Evolutionary conservation across 352 stramenopile genomes (phyloP), one percentile per base, ranked within the genome.

Genomic region (Pythium dissotocum): DNA sequence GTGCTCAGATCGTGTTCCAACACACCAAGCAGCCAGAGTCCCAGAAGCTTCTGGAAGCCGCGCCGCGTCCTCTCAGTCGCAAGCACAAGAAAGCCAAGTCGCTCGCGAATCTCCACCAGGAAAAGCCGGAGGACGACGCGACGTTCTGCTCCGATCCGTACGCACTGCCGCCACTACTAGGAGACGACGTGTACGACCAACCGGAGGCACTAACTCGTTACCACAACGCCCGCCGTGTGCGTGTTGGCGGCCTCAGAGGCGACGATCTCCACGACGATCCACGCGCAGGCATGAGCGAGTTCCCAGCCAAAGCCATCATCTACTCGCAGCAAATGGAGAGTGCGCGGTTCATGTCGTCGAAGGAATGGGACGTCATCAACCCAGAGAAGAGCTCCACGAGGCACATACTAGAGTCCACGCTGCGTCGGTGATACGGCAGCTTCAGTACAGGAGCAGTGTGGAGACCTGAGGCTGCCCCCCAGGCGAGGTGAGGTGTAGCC

Each of bases 331-430:
- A 85, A 33, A 77, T 67, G 3, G 66, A 85, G 46, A 69, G 71
- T 9, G 67, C 65, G 14, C 72, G 71, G 28, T 87, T 84, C 65
- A 89, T 90, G 82, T 85, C 69, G 30, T 67, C 77, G 16, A 90
- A 90, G 52, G 82, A 90, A 66, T 90, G 82, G 82, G 74, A 84
- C 28, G 58, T 90, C 10, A 90, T 90, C 71, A 85, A 88, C 33
- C 77, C 80, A 0, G 52, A 78, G 12, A 81, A 77, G 16, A 90
- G 82, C 67, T 67, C 35, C 58, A 90, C 87, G 32, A 78, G 82
- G 12, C 69, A 79, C 32, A 66, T 76, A 7, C 81, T 90, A 69
- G 77, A 88, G 38, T 61, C 69, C 58, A 77, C 79, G 48, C 33
- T 71, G 5, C 46, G 46, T 9, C 18, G 46, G 8, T 53, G 46